A percentile compares a stretch with the other conserved stretches of the same genome.
Evolutionary conservation across 441 rosid genomes (phyloP).

Genomic region (Theobroma grandiflorum): DNA sequence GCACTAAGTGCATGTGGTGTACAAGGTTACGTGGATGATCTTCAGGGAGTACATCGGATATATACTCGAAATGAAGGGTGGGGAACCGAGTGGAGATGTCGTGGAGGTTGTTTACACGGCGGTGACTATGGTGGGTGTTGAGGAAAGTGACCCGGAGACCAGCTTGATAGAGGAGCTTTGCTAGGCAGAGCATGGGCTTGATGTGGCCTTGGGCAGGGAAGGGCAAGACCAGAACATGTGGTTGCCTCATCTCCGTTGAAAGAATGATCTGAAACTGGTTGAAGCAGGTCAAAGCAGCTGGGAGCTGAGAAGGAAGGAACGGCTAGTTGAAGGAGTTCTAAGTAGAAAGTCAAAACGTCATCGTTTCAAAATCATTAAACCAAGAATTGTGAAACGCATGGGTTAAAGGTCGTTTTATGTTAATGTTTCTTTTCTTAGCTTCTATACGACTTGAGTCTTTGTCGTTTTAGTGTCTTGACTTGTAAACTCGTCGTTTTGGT

Average conservation of each 20-base stretch:
- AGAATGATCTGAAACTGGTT: too few relatives aligned
- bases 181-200: slow-evolving; percentile 43
- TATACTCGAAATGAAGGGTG: slow-evolving; percentile 31
- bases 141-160: slow-evolving; percentile 41
- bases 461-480: too few relatives aligned
- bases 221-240: slow-evolving; percentile 37
- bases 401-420: too few relatives aligned
- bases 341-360: too few relatives aligned
- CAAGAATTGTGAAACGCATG: too few relatives aligned
- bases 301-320: too few relatives aligned
- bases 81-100: slow-evolving; percentile 23
- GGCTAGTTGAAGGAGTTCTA: too few relatives aligned
- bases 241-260: slow-evolving; percentile 30
- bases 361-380: too few relatives aligned
- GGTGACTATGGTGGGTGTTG: slow-evolving; percentile 39
- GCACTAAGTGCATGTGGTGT: not conserved
- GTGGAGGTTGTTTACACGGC: slow-evolving; percentile 26
- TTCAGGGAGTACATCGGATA: slow-evolving; percentile 40
- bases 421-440: too few relatives aligned
- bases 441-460: too few relatives aligned
- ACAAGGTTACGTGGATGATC: slow-evolving; percentile 33
- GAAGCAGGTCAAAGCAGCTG: too few relatives aligned
- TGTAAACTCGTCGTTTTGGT: too few relatives aligned
- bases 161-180: slow-evolving; percentile 38
- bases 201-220: slow-evolving; percentile 45